Evolutionary conservation across 345 rosid species (phyloP).

Genomic region (Salix arbutifolia): DNA sequence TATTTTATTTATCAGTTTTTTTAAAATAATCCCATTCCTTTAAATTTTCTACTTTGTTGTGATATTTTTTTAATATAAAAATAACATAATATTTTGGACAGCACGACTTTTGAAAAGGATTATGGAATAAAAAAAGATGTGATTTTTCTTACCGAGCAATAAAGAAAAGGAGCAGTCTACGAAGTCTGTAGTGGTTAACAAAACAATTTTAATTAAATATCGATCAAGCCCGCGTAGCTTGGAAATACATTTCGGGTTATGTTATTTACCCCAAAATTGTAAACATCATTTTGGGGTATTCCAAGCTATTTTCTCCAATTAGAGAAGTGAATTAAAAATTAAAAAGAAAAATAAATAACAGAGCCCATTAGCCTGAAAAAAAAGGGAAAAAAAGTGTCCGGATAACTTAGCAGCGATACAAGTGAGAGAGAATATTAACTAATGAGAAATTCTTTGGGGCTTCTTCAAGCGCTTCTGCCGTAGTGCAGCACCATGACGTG

Average conservation of each 20-base stretch:
- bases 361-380: conserved; percentile 16
- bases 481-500: conserved; percentile 91
- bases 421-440: conserved; percentile 7
- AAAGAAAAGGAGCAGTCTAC: neutral
- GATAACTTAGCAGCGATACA: conserved; percentile 34
- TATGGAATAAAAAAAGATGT: too few relatives aligned
- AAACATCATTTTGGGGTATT: conserved; percentile 26
- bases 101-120: too few relatives aligned
- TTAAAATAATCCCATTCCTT: too few relatives aligned
- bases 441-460: neutral
- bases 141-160: too few relatives aligned
- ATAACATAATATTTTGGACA: too few relatives aligned
- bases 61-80: too few relatives aligned
- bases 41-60: too few relatives aligned
- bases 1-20: too few relatives aligned
- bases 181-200: conserved; percentile 6
- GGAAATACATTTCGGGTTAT: conserved; percentile 24
- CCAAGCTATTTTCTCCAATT: conserved; percentile 31
- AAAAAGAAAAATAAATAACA: conserved; percentile 12
- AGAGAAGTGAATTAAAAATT: conserved; percentile 5
- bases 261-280: conserved; percentile 25
- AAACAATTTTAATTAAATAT: conserved; percentile 14
- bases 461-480: conserved; percentile 44
- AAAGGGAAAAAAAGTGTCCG: neutral
- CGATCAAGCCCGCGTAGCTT: conserved; percentile 17